Base-by-base conservation (phyloP, 139 green algal genomes). In the Haematococcus lacustris region DNA sequence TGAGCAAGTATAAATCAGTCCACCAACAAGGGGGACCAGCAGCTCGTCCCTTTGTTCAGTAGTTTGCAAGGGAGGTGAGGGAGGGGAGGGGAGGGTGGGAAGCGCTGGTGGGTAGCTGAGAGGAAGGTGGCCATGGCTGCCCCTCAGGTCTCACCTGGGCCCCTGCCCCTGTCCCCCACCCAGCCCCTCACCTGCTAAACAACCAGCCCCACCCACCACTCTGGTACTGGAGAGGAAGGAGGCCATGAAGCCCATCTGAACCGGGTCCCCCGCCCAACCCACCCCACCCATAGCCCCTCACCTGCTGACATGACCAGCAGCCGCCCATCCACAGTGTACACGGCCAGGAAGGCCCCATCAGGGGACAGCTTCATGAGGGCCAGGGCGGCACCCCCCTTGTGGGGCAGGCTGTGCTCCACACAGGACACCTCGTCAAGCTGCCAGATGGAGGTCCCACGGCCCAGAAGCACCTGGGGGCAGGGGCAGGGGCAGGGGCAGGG, bases 321-420 rank as follows among this genome's bases (percentile, higher is more conserved):
- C 33, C 69, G 60, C 23, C 75, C 85, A 3, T 88, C 81, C 3
- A 47, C 51, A 4, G 85, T 89, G 70, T 87, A 87, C 6, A 68
- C 60, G 7, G 90, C 91, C 34, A 97, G 66, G 51, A 93, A 89
- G 2, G 78, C 57, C 4, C 88, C 86, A 40, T 88, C 82, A 1
- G 87, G 87, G 6, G 88, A 88, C 3, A 92, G 75, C 3, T 82
- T 73, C 61, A 97, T 73, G 1, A 65, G 60, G 17, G 74, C 59
- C n/a, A 87, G 51, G 28, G 34, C 33, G 37, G 40, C 38, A 32
- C 7, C 3, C 47, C 21, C 28, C 38, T 32, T n/a, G 74, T 37
- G 53, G 0, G 50, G 38, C 2, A 84, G 37, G 0, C 64, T 47
- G 33, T 81, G 77, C 51, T 81, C 73, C 34, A 83, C 66, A 4